Evolutionary conservation across 2,329 filamentous ascomycete genomes (phyloP).

Genomic region (Penicillium palitans): DNA sequence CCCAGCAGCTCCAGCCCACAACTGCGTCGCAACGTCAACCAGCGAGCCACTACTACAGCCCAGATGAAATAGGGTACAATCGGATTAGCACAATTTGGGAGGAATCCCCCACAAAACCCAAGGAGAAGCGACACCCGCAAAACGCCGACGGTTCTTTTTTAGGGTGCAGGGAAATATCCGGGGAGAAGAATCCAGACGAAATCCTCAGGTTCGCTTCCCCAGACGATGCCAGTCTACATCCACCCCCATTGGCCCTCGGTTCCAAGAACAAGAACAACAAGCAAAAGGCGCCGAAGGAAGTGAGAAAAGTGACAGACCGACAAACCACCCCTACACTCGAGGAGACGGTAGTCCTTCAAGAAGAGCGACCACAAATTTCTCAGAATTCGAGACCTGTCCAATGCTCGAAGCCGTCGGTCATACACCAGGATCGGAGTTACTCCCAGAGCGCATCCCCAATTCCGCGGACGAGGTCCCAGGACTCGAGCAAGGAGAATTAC

Average conservation of each 20-base stretch:
- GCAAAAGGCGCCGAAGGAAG: constrained; percentile 21
- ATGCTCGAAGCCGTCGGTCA: constrained; percentile 35
- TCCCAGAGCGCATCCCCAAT: constrained; percentile 18
- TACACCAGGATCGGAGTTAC: constrained; percentile 26
- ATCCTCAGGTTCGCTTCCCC: constrained; percentile 37
- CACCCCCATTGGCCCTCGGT: constrained; percentile 23
- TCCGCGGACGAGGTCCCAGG: constrained; percentile 20
- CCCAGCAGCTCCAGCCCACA: constrained; percentile 5
- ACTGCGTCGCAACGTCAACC: constrained; percentile 2
- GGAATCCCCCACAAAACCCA: constrained; percentile 29
- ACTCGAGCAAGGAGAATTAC: constrained; percentile 28
- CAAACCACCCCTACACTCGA: constrained; percentile 15
- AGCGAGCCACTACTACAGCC: constrained; percentile 37
- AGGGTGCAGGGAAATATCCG: constrained; percentile 41
- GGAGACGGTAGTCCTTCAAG: constrained; percentile 25
- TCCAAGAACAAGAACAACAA: constrained; percentile 29
- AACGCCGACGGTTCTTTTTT: constrained; percentile 42
- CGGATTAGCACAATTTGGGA: constrained; percentile 41
- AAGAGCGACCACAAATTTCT: constrained; percentile 34
- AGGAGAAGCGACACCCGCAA: constrained; percentile 19
- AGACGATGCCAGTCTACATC: constrained; percentile 28
- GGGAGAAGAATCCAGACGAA: constrained; percentile 40
- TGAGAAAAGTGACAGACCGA: constrained; percentile 8
- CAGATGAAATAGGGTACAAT: constrained; percentile 42
- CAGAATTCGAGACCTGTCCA: constrained; percentile 38